Base-by-base conservation (phyloP, 225 moss, liverwort and hornwort genomes). In the Neckera pumila region DNA sequence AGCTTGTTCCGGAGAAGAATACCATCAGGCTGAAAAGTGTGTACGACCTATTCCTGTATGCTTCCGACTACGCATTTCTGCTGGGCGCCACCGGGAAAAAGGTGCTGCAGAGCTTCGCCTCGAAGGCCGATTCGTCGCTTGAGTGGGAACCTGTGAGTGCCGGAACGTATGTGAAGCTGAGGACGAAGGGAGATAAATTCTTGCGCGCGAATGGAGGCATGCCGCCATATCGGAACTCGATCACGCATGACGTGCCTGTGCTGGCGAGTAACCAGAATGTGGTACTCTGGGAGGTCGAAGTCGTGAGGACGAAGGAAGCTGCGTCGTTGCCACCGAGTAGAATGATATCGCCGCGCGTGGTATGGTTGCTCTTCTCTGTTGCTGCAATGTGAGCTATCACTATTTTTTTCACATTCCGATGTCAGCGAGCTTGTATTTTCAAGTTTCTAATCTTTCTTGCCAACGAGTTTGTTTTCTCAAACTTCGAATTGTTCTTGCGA, bases 171-270 rank as follows among this genome's bases (percentile, higher is more conserved):
- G 87, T 94, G 83, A 97, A 92, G 88, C 89, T 96, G 28, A 92
- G 78, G 76, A 91, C 93, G 20, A 93, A 76, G 47, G 86, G 86
- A 17, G 86, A 94, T 34, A 97, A 89, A 18, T 97, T 93, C 66
- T 89, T 97, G 85, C 94, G 97, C 45, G 95, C 90, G 12, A 96
- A 95, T 57, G 92, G 92, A 31, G 95, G 95, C 23, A 1, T 95
- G 33, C 95, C 95, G 42, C 97, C 98, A 25, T 98, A 95, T 84
- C 93, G 95, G 64, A 92, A 94, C 89, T 93, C 96, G 42, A 84
- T 98, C 77, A 98, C 98, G 60, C 97, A 98, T 64, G 98, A 98
- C 83, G 69, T 95, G 79, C 97, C 98, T 26, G 16, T 91, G 69
- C 53, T 90, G 86, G n/a, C 89, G 36, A 69, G 85, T 59, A 90